phyloP scores from a whole-genome alignment of 1,284 basidiomycete species.

The Marasmius oreades region DNA sequence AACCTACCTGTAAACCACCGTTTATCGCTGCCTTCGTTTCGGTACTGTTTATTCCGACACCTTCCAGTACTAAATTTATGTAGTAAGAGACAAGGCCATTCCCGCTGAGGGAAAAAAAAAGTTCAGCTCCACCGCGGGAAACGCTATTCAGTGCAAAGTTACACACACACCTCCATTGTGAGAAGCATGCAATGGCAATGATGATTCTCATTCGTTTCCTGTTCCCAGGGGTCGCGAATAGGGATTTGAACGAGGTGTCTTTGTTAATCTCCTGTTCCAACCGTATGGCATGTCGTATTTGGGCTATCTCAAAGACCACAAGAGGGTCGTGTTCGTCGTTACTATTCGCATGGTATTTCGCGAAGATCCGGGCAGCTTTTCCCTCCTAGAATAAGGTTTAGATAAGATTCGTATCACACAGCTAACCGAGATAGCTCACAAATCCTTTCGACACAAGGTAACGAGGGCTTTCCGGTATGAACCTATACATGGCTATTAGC shows the following conservation, averaged over 20 bases:
- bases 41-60: constrained; percentile 49
- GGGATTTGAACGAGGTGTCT: constrained; percentile 43
- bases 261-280: constrained; percentile 50
- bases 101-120: constrained; percentile 34
- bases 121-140: background rate
- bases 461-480: constrained; percentile 68
- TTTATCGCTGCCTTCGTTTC: constrained; percentile 59
- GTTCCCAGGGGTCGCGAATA: constrained; percentile 58
- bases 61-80: constrained; percentile 60
- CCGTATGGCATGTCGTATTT: constrained; percentile 60
- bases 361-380: constrained; percentile 47
- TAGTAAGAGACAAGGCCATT: constrained; percentile 70
- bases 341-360: constrained; percentile 62
- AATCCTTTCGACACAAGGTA: constrained; percentile 61
- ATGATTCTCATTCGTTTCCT: constrained; percentile 55
- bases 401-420: background rate
- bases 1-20: constrained; percentile 51
- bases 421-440: constrained; percentile 30
- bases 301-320: constrained; percentile 56
- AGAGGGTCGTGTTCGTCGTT: constrained; percentile 49
- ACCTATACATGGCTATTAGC: constrained; percentile 30
- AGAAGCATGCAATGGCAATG: constrained; percentile 56
- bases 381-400: constrained; percentile 36
- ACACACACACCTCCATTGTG: constrained; percentile 57
- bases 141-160: background rate